Base-by-base conservation (phyloP, 768 basidiomycete genomes). In the Leccinum incarnatum region DNA sequence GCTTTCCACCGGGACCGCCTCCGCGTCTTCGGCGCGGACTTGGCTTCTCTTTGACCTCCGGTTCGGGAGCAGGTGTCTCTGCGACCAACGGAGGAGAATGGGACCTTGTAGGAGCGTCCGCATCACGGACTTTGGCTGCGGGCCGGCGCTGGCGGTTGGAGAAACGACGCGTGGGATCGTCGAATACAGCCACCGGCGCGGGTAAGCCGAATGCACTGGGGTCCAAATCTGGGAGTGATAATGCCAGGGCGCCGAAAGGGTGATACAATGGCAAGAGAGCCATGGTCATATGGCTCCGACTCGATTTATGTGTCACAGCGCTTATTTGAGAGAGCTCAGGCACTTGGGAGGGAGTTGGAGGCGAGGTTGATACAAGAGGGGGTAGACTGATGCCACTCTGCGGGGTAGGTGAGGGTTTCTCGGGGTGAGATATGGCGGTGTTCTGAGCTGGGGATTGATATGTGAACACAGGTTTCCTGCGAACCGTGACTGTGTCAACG, bases 241-340 rank as follows among this genome's bases (percentile, higher is more conserved):
- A 77, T 40, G 87, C 87, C 40, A 89, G 76, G 10, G 72, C 69
- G 3, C 86, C 87, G 32, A 83, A 73, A 27, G 88, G 88, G 67
- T 89, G 88, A 66, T 89, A 89, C 48, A 89, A 72, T 21, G 88
- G 86, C 40, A 89, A 76, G 27, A 79, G 75, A 5, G 81, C 77
- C 5, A 79, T 75, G 8, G 63, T 67, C 63, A 75, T 72, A 54
- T 71, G 65, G 23, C 49, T 60, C 37, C 45, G 62, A 27, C 52
- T 48, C 14, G 58, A 67, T 65, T 58, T 66, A 14, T 59, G 61
- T 4, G 56, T 34, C 19, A 52, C 62, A 37, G 66, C 58, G 19
- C 66, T 61, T 29, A 54, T 63, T 51, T 54, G 57, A 36, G 63
- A 56, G 17, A 51, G 51, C 57, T 65, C 63, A 40, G 64, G 49